Evolutionary conservation across 805 yeast genomes (phyloP), one percentile per base, ranked within the genome.

Genomic region (Candida silvatica): DNA sequence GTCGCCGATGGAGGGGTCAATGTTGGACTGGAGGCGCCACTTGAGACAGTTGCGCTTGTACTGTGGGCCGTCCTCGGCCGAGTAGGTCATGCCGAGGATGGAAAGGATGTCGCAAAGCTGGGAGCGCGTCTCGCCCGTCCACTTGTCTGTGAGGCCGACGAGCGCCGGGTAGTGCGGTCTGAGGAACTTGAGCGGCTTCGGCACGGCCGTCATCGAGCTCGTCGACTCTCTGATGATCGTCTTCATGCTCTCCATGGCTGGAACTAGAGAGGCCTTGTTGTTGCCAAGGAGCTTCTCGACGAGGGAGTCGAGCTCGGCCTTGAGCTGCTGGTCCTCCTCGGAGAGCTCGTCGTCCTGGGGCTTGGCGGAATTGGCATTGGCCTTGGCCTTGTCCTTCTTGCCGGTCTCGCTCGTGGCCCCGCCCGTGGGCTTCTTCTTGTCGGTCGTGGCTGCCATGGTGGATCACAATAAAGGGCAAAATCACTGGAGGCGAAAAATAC

Each of bases 181-280:
- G 44, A 92, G 69, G 56, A 92, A 92, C 65, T 92, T 94, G 62
- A 92, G 73, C 4, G 99, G 99, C 60, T 92, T 92, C 26, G 99
- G 99, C 34, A 92, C 98, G 3, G 99, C 99, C 2, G 98, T 92
- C 97, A 92, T 92, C 6, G 97, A 88, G 26, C 96, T 84, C 3
- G 99, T 92, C 9, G 97, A 83, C 37, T 92, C 94, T 45, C 85
- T 76, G 49, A 92, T 88, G 48, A 75, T 75, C 32, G 69, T 72
- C 52, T 86, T 87, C 57, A 92, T 70, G 35, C 78, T 67, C 28
- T 69, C 67, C 47, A 92, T 67, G n/a, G 86, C 71, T 9, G 74
- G 62, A 24, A 61, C 60, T 52, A 84, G 82, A 16, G 74, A 61
- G 15, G 62, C 55, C 31, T 66, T 48, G 40, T 69, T 66, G 2